These are phyloP conservation scores for Asterella californica DNA, from an alignment of 225 moss, liverwort and hornwort species.

Conservation along the genomic window DNA sequence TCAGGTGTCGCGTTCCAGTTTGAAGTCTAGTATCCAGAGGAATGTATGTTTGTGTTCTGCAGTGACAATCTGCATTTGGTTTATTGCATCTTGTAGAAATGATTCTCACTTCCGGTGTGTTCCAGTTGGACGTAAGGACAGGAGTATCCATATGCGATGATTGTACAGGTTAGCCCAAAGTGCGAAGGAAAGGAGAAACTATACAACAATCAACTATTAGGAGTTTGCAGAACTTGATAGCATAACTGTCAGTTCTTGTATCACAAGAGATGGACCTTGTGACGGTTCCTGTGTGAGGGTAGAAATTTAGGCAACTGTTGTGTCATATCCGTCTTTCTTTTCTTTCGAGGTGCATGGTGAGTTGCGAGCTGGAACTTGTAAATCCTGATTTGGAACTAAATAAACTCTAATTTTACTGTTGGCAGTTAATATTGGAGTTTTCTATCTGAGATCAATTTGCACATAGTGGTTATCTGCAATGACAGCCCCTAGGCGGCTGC, in stretches of 20 bases:
- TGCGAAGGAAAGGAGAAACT: conserved; percentile 18
- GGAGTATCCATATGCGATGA: conserved; percentile 16
- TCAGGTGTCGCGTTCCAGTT: neutral
- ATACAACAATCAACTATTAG: neutral
- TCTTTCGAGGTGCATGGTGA: neutral
- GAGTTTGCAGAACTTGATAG: neutral
- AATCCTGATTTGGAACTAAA: neutral
- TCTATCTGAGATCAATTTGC: neutral
- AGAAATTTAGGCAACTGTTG: neutral
- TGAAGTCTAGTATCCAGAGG: neutral
- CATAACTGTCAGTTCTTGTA: neutral
- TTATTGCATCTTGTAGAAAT: neutral
- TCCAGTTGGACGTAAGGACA: conserved; percentile 17
- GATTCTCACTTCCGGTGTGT: neutral
- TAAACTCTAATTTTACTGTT: neutral
- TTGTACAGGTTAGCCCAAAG: conserved; percentile 24
- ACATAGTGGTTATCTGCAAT: too few relatives aligned
- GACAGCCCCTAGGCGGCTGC: too few relatives aligned
- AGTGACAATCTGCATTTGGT: too few relatives aligned
- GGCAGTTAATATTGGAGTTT: neutral
- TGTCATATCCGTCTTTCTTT: too few relatives aligned
- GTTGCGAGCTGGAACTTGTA: neutral
- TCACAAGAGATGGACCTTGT: neutral
- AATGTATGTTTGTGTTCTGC: neutral
- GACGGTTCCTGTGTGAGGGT: neutral